phyloP scores from a whole-genome alignment of 805 yeast species.

The Candida taoyuanica region DNA sequence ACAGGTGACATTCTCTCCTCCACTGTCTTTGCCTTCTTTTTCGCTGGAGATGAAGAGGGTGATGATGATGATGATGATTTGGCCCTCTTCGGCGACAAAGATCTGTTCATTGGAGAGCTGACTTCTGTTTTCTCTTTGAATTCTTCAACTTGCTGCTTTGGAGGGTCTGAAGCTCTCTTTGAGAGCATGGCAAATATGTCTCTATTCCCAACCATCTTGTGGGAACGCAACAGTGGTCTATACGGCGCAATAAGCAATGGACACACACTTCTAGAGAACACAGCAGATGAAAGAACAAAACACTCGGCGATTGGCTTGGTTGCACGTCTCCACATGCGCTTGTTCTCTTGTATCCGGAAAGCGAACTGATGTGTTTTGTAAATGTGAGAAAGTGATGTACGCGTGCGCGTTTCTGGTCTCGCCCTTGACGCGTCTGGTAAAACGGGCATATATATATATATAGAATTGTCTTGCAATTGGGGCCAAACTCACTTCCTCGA shows the following conservation, averaged over 20 bases:
- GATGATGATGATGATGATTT: conserved; percentile 3
- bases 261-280: not conserved
- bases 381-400: no score
- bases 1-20: no score
- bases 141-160: not conserved
- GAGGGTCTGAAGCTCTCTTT: conserved; percentile 5
- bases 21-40: conserved; percentile 9
- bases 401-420: conserved; percentile 1
- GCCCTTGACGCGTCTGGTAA: not conserved
- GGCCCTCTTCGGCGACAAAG: conserved; percentile 2
- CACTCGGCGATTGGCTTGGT: not conserved
- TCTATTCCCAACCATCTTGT: conserved; percentile 20
- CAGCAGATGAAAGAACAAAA: not conserved
- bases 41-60: conserved; percentile 6
- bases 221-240: conserved; percentile 2
- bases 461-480: no score
- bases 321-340: conserved; percentile 5
- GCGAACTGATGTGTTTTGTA: no score
- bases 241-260: not conserved
- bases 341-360: no score
- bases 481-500: no score
- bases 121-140: no score
- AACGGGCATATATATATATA: not conserved
- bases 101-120: no score
- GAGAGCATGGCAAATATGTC: conserved; percentile 26